Percentiles rank a stretch among this genome's conserved stretches.
These are phyloP conservation scores for Uronychia setigera DNA, from an alignment of 73 alveolate genomes.

Conservation along the genomic window DNA sequence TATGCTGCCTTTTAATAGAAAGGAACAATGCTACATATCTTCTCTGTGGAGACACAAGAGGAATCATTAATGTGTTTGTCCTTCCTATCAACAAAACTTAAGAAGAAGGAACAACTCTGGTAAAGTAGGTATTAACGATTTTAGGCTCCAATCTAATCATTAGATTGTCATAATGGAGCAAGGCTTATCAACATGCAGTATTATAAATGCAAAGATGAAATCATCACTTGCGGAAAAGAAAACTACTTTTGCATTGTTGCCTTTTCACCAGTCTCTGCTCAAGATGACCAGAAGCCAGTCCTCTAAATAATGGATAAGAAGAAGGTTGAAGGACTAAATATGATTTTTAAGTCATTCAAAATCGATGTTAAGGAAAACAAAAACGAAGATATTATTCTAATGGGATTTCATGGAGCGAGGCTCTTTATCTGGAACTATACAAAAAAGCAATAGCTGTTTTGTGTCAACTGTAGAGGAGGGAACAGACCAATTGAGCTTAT, in stretches of 20 bases:
- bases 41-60: slow-evolving; percentile 42
- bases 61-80: slow-evolving; percentile 31
- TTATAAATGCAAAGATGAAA: not conserved
- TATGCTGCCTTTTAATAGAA: slow-evolving; percentile 1
- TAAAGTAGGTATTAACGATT: too few species aligned
- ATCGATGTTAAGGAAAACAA: slow-evolving; percentile 2
- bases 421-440: slow-evolving; percentile 36
- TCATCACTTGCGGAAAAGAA: not conserved
- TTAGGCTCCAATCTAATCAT: not conserved
- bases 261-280: too few species aligned
- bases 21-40: not conserved
- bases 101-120: too few species aligned
- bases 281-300: too few species aligned
- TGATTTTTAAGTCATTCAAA: slow-evolving; percentile 16
- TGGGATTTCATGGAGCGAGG: slow-evolving; percentile 33
- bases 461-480: slow-evolving; percentile 46
- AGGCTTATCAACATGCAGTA: not conserved
- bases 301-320: not conserved
- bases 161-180: not conserved
- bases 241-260: too few species aligned
- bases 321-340: slow-evolving; percentile 40
- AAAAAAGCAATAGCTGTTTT: slow-evolving; percentile 26
- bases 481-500: slow-evolving; percentile 39
- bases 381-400: slow-evolving; percentile 29
- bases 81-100: too few species aligned